A percentile compares a stretch with the other conserved stretches of the same genome.
phyloP scores from a whole-genome alignment of 1,284 basidiomycete species.

The Agroathelia rolfsii region DNA sequence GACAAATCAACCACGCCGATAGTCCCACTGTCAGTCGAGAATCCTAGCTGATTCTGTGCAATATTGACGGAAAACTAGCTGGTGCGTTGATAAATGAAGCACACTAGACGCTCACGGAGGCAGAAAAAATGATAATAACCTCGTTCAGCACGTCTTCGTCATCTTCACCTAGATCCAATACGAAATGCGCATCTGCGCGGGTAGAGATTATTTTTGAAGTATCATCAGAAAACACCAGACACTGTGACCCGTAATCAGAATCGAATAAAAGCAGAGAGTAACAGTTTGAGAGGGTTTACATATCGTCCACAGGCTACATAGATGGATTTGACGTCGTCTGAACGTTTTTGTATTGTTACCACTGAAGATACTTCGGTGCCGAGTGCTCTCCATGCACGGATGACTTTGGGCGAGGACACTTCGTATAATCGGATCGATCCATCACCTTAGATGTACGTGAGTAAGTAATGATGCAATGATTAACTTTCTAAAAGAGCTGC shows the following conservation, averaged over 20 bases:
- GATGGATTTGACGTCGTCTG: constrained; percentile 32
- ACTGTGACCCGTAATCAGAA: too few species aligned
- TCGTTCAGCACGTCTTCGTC: constrained; percentile 60
- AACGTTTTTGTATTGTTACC: constrained; percentile 29
- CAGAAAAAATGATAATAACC: too few species aligned
- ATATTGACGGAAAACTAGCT: constrained; percentile 52
- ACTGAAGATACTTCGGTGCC: constrained; percentile 53
- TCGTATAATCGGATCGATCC: constrained; percentile 61
- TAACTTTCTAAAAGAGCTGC: too few species aligned
- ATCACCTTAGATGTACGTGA: constrained; percentile 37
- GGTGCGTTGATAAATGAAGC: constrained; percentile 22
- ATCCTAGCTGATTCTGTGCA: constrained; percentile 50
- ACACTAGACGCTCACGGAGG: too few species aligned
- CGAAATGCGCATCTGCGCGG: constrained; percentile 33
- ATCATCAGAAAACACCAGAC: constrained; percentile 31
- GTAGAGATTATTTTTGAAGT: constrained; percentile 37
- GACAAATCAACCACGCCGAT: constrained; percentile 57
- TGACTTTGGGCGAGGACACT: constrained; percentile 46
- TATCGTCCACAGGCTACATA: constrained; percentile 55
- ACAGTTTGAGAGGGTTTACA: too few species aligned
- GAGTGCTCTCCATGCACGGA: constrained; percentile 52
- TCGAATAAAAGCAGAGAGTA: too few species aligned
- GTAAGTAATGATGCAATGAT: constrained; percentile 1
- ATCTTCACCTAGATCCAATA: constrained; percentile 35
- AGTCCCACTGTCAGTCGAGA: constrained; percentile 55